Conservation (phyloP, 192 early-diverging fungal species). For the Backusella tuberculispora region DNA sequence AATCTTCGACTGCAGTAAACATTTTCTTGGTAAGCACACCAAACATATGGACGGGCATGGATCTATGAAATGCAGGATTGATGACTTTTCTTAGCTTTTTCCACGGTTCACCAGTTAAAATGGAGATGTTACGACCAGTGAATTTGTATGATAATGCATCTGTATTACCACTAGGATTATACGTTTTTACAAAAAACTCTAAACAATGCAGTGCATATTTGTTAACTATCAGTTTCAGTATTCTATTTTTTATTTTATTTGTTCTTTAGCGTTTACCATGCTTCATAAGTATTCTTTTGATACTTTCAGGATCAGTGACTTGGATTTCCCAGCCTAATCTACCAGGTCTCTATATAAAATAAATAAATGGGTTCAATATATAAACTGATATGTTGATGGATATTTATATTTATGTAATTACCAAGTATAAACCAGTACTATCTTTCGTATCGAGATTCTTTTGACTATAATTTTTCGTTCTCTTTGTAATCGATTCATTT, state of each 20-base stretch:
- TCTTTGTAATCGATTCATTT: neutral
- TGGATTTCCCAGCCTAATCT: too few species aligned
- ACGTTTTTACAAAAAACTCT: too few species aligned
- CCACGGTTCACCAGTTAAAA: neutral
- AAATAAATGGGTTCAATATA: too few species aligned
- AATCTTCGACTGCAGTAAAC: constrained; percentile 20
- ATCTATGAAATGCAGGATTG: constrained; percentile 38
- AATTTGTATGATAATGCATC: neutral
- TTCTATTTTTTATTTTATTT: too few species aligned
- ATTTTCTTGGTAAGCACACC: constrained; percentile 19
- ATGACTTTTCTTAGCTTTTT: constrained; percentile 19
- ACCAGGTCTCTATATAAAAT: too few species aligned
- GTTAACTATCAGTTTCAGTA: too few species aligned
- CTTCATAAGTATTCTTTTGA: too few species aligned
- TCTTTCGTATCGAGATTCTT: neutral
- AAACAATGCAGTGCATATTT: neutral
- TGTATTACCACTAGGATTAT: too few species aligned
- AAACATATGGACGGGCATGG: constrained; percentile 37
- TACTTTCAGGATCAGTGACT: too few species aligned
- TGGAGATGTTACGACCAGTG: neutral
- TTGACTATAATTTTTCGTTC: neutral
- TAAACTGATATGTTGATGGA: too few species aligned
- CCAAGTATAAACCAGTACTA: neutral
- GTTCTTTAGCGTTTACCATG: too few species aligned
- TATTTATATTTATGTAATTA: too few species aligned